Conservation (phyloP, 805 yeast species). For the Cyberlindnera suaveolens region DNA sequence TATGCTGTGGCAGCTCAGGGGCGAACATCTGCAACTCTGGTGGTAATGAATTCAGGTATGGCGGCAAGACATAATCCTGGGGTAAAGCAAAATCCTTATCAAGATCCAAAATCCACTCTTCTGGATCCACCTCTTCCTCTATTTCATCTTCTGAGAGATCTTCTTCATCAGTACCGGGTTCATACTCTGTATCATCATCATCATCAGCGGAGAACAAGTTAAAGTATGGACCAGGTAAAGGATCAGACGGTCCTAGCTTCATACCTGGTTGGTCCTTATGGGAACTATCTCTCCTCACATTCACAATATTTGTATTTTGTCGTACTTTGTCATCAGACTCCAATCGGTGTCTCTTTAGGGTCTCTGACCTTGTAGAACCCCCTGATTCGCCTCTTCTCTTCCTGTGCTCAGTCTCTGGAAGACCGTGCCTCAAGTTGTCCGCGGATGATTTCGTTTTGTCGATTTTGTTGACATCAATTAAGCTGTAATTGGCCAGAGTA, state of each 20-base stretch:
- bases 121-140: slow-evolving; percentile 2
- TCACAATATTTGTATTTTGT: too few species aligned
- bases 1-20: not conserved
- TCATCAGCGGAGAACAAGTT: slow-evolving; percentile 2
- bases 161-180: slow-evolving; percentile 6
- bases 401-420: too few species aligned
- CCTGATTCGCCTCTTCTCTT: too few species aligned
- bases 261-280: not conserved
- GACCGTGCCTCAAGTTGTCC: too few species aligned
- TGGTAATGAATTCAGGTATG: slow-evolving; percentile 1
- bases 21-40: slow-evolving; percentile 3
- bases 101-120: slow-evolving; percentile 3
- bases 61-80: slow-evolving; percentile 2
- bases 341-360: too few species aligned
- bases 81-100: slow-evolving; percentile 3
- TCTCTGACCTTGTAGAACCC: too few species aligned
- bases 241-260: slow-evolving; percentile 1
- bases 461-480: not conserved
- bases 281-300: too few species aligned
- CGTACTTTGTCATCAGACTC: too few species aligned
- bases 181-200: slow-evolving; percentile 11
- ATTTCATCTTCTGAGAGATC: slow-evolving; percentile 5
- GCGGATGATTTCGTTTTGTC: not conserved
- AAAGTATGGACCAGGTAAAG: slow-evolving; percentile 2
- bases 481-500: not conserved